Conservation (phyloP, 306 rosid species). For the Cucumis melo region DNA sequence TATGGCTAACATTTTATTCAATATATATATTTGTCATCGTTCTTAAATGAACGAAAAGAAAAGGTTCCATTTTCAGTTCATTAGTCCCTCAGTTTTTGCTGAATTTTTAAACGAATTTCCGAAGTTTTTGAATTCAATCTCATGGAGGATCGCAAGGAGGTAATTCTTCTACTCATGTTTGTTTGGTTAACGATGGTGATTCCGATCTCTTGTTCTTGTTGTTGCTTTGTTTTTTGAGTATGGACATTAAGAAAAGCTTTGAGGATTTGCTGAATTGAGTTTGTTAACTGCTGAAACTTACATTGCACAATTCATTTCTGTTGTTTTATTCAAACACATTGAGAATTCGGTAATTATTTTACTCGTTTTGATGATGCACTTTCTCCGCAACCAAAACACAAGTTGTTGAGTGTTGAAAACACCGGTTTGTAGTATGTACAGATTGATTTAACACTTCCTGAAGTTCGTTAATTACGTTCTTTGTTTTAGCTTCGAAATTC, state of each 20-base stretch:
- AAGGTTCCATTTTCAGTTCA: no score
- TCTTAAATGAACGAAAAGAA: not conserved
- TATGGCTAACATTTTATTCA: not conserved
- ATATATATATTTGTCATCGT: not conserved
- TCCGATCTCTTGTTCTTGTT: not conserved
- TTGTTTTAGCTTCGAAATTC: not conserved
- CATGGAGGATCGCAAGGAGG: constrained; percentile 94
- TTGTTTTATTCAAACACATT: not conserved
- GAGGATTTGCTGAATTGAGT: not conserved
- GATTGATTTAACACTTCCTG: not conserved
- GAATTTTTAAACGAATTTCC: not conserved
- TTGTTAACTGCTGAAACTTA: not conserved
- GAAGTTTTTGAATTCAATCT: constrained; percentile 20
- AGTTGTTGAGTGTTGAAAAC: not conserved
- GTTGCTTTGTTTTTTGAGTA: not conserved
- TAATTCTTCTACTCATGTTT: constrained; percentile 6
- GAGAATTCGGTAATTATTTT: not conserved
- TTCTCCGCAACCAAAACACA: no score
- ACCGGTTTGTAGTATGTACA: not conserved
- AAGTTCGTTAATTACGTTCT: not conserved
- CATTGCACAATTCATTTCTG: not conserved
- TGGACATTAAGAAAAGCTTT: not conserved
- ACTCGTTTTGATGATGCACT: not conserved
- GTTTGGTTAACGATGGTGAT: not conserved
- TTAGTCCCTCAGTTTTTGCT: not conserved